Percentiles rank a stretch among this genome's conserved stretches.
Conservation (phyloP, 1,284 basidiomycete genomes). For the Moniliella sp. region DNA sequence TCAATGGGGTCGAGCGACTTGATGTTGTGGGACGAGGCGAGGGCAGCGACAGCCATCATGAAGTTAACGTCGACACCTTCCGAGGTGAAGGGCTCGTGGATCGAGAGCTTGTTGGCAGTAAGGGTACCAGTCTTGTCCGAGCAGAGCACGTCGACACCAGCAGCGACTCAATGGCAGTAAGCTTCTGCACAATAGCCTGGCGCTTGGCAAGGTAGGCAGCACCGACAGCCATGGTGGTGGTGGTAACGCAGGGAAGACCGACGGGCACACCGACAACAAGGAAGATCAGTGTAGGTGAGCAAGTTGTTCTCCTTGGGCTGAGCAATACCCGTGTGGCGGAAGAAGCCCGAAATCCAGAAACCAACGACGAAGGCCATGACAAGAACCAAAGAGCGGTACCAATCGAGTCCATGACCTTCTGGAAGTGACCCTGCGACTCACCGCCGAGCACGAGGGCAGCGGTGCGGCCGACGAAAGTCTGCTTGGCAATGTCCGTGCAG, state of each 20-base stretch:
- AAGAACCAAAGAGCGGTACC: conserved; percentile 40
- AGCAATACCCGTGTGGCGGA: conserved; percentile 38
- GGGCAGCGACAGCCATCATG: conserved; percentile 40
- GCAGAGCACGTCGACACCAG: conserved; percentile 43
- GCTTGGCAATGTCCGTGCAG: conserved; percentile 38
- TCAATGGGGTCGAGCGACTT: conserved; percentile 43
- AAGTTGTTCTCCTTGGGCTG: conserved; percentile 38
- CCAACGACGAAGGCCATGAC: conserved; percentile 40
- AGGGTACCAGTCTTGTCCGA: conserved; percentile 44
- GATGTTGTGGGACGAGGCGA: conserved; percentile 43
- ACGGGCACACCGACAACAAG: conserved; percentile 43
- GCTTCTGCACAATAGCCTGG: conserved; percentile 45
- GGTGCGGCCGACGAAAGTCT: conserved; percentile 39
- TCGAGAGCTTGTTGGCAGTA: conserved; percentile 43
- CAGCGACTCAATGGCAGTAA: conserved; percentile 43
- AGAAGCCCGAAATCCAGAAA: conserved; percentile 39
- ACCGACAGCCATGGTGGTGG: conserved; percentile 44
- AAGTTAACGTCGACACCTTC: conserved; percentile 38
- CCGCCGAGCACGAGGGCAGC: conserved; percentile 38
- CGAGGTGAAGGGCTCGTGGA: conserved; percentile 40
- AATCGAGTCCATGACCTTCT: conserved; percentile 39
- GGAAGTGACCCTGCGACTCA: conserved; percentile 38
- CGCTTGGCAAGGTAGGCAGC: conserved; percentile 42
- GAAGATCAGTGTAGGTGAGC: conserved; percentile 40
- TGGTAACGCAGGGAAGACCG: conserved; percentile 41